phyloP scores from a whole-genome alignment of 1,284 basidiomycete species.

The Albatrellus sp. region DNA sequence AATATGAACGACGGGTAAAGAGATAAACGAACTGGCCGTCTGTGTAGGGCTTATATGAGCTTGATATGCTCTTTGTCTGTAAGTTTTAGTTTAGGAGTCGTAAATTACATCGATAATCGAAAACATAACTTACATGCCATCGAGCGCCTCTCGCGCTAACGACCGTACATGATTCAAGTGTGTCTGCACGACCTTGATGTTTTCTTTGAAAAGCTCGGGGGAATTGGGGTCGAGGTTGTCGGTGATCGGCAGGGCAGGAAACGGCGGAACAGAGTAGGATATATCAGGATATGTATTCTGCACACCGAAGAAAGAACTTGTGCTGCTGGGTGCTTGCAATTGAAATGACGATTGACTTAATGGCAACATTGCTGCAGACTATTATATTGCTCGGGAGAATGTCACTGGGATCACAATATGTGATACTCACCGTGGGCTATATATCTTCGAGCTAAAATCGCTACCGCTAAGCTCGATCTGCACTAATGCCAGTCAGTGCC shows the following conservation, averaged over 20 bases:
- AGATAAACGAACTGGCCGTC: conserved; percentile 21
- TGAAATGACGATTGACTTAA: no score
- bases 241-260: not conserved
- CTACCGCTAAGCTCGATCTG: no score
- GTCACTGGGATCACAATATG: no score
- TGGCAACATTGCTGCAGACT: no score
- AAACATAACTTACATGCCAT: conserved; percentile 32
- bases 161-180: conserved; percentile 31
- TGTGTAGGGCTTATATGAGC: conserved; percentile 31
- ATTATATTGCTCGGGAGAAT: no score
- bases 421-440: no score
- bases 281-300: not conserved
- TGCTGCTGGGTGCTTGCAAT: no score
- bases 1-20: conserved; percentile 3
- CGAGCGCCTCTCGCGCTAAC: not conserved
- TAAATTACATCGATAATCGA: not conserved
- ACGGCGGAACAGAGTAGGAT: not conserved
- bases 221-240: conserved; percentile 32
- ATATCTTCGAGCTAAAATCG: no score
- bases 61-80: conserved; percentile 42
- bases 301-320: not conserved
- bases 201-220: conserved; percentile 41
- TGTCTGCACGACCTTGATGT: conserved; percentile 31
- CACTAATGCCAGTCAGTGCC: no score
- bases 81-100: not conserved